Evolutionary conservation across 2,329 filamentous ascomycete species (phyloP).

Genomic region (Moelleriella libera): DNA sequence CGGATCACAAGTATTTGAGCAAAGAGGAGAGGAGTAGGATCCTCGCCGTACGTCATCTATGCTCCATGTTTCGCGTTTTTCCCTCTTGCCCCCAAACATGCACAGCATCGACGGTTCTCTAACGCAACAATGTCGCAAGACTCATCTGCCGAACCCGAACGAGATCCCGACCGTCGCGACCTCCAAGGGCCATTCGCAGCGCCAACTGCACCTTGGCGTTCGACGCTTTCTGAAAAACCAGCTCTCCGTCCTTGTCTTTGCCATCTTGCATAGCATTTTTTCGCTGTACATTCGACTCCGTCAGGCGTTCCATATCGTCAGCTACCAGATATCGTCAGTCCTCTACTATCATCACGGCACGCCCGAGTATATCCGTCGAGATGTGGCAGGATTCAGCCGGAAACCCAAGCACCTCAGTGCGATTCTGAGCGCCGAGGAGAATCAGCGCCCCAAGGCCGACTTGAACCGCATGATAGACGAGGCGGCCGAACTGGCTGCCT

Average conservation of each 20-base stretch:
- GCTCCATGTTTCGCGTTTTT: neutral
- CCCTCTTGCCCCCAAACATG: neutral
- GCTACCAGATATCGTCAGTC: constrained; percentile 65
- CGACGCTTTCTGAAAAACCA: constrained; percentile 47
- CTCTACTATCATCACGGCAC: constrained; percentile 93
- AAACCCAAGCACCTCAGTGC: constrained; percentile 80
- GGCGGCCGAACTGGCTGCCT: constrained; percentile 80
- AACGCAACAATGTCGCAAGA: constrained; percentile 14
- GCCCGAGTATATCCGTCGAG: constrained; percentile 79
- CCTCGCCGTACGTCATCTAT: constrained; percentile 15
- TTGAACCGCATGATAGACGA: constrained; percentile 79
- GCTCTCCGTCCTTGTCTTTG: constrained; percentile 53
- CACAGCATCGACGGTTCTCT: neutral
- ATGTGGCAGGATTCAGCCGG: constrained; percentile 60
- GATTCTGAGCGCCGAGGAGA: constrained; percentile 61
- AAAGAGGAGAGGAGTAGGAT: constrained; percentile 22
- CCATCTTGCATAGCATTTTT: constrained; percentile 65
- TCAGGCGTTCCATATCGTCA: constrained; percentile 63
- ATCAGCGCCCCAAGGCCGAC: constrained; percentile 55
- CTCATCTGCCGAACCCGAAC: constrained; percentile 19
- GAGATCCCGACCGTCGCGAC: constrained; percentile 14
- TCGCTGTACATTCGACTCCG: constrained; percentile 76
- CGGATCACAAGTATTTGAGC: constrained; percentile 17
- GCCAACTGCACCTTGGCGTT: constrained; percentile 36
- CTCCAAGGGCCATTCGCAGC: constrained; percentile 11